Evolutionary conservation across 495 filamentous ascomycete genomes (phyloP), one percentile per base, ranked within the genome.

Genomic region (Halenospora varia): DNA sequence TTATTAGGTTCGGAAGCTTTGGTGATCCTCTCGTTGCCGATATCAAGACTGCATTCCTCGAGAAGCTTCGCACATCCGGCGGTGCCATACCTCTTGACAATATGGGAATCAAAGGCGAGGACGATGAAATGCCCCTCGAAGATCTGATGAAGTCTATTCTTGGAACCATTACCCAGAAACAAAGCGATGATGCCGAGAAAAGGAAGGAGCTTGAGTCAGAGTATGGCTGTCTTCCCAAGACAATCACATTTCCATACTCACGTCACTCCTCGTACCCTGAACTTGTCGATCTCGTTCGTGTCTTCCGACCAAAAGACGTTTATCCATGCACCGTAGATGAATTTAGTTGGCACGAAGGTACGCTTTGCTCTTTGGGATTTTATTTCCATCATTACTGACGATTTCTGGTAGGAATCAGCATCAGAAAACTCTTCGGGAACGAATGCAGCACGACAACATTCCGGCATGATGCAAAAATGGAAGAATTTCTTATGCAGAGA

Each of bases 211-310:
- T 13, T 2, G 20, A 48, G 15, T 11, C 9, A 17, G 8, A 20
- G 42, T 8, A 23, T 10, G 35, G 48, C 61, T 15, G 13, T 15
- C 2, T 64, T 80, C 2, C 73, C 82, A 20, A 74, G 67, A 3
- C 63, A 19, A 79, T 84, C 25, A 70, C 67, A 10, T 96, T 97
- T 57, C 89, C 92, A 2, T 97, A 93, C 65, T 92, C 93, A 0
- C 82, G 93, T 1, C 93, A 97, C 70, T 95, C 93, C 0, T 96
- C 90, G 0, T 90, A 93, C 51, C 71, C 73, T 0, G 93, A 97
- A 68, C 76, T 96, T 3, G 88, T 89, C 57, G 68, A 84, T 56
- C 71, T 97, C 0, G 75, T 96, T 3, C 62, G 74, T 2, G 77
- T 76, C 0, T 90, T 96, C 59, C 77, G 73, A 39, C 92, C 90